Conservation (phyloP, 2,329 filamentous ascomycete genomes). For the Microcyclospora pomicola region DNA sequence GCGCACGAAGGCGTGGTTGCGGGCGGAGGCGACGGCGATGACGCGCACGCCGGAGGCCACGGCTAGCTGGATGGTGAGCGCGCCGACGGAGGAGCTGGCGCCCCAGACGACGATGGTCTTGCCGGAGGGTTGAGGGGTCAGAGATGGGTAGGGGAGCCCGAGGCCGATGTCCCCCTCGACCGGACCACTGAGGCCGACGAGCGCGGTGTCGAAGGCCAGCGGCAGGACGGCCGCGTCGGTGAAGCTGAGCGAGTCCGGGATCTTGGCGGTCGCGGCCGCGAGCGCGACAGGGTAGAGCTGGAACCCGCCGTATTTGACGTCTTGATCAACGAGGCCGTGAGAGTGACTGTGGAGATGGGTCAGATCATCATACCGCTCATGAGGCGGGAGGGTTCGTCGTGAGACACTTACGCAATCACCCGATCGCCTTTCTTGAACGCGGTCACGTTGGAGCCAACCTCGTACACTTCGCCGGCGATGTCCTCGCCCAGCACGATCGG, state of each 20-base stretch:
- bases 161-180: slow-evolving; percentile 19
- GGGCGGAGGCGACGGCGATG: slow-evolving; percentile 19
- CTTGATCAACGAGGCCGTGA: slow-evolving; percentile 12
- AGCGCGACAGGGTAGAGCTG: slow-evolving; percentile 22
- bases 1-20: slow-evolving; percentile 22
- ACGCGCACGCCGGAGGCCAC: slow-evolving; percentile 23
- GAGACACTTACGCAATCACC: slow-evolving; percentile 17
- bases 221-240: slow-evolving; percentile 29
- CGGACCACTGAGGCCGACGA: slow-evolving; percentile 29
- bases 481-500: slow-evolving; percentile 25
- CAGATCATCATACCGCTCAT: not conserved
- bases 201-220: slow-evolving; percentile 31
- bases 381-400: not conserved
- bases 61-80: slow-evolving; percentile 22
- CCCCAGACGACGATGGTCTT: slow-evolving; percentile 29
- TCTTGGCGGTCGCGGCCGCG: slow-evolving; percentile 22
- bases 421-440: slow-evolving; percentile 24
- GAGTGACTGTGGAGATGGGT: slow-evolving; percentile 6
- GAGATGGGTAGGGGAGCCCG: slow-evolving; percentile 25
- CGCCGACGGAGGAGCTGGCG: slow-evolving; percentile 24
- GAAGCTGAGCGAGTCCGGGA: slow-evolving; percentile 27
- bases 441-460: slow-evolving; percentile 22
- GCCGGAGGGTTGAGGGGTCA: slow-evolving; percentile 18
- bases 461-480: slow-evolving; percentile 25
- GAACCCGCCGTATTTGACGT: slow-evolving; percentile 18